Percentiles rank a stretch among this genome's conserved stretches.
Conservation (phyloP, 345 rosid species). For the Eucalyptus guilfoylei region DNA sequence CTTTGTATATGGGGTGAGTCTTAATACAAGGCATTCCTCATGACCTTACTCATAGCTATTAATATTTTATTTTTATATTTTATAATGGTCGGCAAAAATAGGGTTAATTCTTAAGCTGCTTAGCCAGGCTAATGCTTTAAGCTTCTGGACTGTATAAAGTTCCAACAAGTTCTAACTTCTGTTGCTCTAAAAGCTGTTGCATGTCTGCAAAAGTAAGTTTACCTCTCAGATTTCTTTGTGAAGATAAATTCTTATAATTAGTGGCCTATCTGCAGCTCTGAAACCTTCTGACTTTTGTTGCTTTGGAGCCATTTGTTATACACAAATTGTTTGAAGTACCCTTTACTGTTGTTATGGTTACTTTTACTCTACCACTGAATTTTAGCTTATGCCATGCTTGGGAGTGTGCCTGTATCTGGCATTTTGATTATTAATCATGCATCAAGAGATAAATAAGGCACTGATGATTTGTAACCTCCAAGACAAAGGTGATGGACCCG, state of each 20-base stretch:
- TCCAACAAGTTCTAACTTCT: background rate
- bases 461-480: conserved; percentile 17
- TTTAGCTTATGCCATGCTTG: background rate
- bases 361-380: background rate
- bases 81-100: background rate
- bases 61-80: background rate
- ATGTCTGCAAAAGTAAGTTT: background rate
- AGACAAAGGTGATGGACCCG: conserved; percentile 86
- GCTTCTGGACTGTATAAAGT: background rate
- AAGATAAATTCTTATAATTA: background rate
- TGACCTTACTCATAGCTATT: background rate
- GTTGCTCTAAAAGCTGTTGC: background rate
- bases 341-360: background rate
- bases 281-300: background rate
- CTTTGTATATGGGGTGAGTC: background rate
- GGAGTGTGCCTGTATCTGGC: background rate
- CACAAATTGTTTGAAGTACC: background rate
- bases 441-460: background rate
- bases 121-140: background rate
- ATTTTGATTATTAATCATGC: background rate
- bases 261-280: background rate
- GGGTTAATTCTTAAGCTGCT: background rate
- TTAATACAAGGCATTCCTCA: background rate
- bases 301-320: background rate
- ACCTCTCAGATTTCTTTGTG: background rate